Percentiles rank a stretch among this genome's conserved stretches.
Evolutionary conservation across 257 asterid species (phyloP).

Genomic region (Catharanthus roseus): DNA sequence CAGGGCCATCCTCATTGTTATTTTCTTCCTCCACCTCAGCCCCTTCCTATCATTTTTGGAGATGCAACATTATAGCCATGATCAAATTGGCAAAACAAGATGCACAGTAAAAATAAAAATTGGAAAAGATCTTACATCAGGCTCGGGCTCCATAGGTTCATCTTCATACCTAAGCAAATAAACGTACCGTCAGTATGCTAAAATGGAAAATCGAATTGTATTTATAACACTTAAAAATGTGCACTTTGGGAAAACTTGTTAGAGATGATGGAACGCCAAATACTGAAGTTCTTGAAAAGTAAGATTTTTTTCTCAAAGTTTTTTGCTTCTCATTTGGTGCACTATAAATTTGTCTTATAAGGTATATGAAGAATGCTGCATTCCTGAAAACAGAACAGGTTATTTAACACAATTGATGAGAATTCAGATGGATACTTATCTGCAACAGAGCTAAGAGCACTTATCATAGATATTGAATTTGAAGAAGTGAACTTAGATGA

Average conservation of each 20-base stretch:
- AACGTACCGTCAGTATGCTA: background rate
- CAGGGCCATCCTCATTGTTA: slow-evolving; percentile 47
- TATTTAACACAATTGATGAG: slow-evolving; percentile 22
- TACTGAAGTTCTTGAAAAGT: slow-evolving; percentile 31
- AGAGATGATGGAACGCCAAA: slow-evolving; percentile 42
- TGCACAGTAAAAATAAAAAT: background rate
- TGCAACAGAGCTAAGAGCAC: slow-evolving; percentile 31
- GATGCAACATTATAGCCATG: background rate
- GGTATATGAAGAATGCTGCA: too few species aligned
- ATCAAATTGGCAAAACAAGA: background rate
- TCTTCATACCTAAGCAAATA: slow-evolving; percentile 56
- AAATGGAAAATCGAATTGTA: too few species aligned
- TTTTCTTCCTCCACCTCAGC: slow-evolving; percentile 68
- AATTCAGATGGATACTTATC: slow-evolving; percentile 20
- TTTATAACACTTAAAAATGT: background rate
- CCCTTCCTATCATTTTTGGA: slow-evolving; percentile 55
- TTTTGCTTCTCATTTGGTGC: background rate
- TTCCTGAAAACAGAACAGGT: slow-evolving; percentile 23
- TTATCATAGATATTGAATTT: slow-evolving; percentile 23
- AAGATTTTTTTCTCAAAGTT: background rate
- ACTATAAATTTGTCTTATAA: too few species aligned
- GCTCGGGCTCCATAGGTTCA: slow-evolving; percentile 80
- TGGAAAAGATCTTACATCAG: slow-evolving; percentile 45
- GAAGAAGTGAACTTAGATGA: slow-evolving; percentile 24
- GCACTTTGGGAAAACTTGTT: slow-evolving; percentile 28